Percentiles rank a stretch among this genome's conserved stretches.
These are phyloP conservation scores for Ceratonia siliqua DNA, from an alignment of 306 rosid genomes.

Conservation along the genomic window DNA sequence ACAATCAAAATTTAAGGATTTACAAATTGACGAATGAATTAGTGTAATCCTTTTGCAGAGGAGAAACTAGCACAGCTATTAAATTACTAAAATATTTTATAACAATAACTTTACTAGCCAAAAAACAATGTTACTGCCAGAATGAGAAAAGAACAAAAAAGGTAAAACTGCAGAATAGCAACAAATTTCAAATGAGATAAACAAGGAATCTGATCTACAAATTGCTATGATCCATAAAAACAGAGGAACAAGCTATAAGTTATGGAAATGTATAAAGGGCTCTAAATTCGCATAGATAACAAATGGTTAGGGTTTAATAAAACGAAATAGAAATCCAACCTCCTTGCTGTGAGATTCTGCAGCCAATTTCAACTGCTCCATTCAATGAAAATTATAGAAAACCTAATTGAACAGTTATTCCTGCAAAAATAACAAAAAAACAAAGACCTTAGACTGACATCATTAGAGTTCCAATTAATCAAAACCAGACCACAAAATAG, in stretches of 20 bases:
- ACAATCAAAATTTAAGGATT: conserved; percentile 7
- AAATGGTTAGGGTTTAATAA: conserved; percentile 35
- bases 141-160: neutral
- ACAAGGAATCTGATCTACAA: conserved; percentile 36
- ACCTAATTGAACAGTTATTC: conserved; percentile 43
- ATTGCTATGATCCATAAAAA: conserved; percentile 29
- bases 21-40: neutral
- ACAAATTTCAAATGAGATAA: conserved; percentile 19
- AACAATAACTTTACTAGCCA: conserved; percentile 4
- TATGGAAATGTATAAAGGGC: conserved; percentile 3
- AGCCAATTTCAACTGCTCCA: conserved; percentile 63
- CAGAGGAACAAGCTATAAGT: conserved; percentile 10
- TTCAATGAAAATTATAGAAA: conserved; percentile 38
- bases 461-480: conserved; percentile 30
- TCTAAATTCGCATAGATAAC: conserved; percentile 12
- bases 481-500: conserved; percentile 41
- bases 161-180: neutral
- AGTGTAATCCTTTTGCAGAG: neutral
- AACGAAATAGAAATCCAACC: conserved; percentile 55
- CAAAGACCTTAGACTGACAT: conserved; percentile 29
- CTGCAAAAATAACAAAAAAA: conserved; percentile 37
- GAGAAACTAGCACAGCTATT: conserved; percentile 20
- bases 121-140: conserved; percentile 8
- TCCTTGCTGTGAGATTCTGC: conserved; percentile 55
- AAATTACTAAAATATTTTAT: conserved; percentile 8